These are phyloP conservation scores for Amanita subjunquillea DNA, from an alignment of 768 basidiomycete species.

Conservation along the genomic window DNA sequence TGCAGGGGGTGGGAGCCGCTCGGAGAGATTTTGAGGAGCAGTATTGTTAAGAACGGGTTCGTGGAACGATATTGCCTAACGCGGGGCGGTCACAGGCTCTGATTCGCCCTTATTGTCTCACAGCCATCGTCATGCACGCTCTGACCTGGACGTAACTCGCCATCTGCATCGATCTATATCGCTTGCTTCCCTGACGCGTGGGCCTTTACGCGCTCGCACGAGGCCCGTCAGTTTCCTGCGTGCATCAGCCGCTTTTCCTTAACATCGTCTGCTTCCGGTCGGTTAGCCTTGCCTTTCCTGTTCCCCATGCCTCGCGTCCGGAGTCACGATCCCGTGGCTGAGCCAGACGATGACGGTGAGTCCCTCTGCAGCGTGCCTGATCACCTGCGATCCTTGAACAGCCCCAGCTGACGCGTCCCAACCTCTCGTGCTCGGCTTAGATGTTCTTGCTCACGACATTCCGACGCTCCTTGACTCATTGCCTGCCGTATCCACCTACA, in stretches of 20 bases:
- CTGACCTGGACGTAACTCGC: neutral
- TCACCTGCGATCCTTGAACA: slow-evolving; percentile 17
- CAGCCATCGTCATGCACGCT: no score
- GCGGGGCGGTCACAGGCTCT: neutral
- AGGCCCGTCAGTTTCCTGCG: neutral
- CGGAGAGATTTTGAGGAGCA: slow-evolving; percentile 21
- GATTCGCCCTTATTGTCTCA: no score
- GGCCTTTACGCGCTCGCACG: slow-evolving; percentile 6
- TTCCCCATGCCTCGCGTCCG: slow-evolving; percentile 23
- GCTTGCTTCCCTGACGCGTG: neutral
- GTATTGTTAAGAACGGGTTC: slow-evolving; percentile 15
- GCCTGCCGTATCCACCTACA: slow-evolving; percentile 42
- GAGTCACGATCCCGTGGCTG: slow-evolving; percentile 15
- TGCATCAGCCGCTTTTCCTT: slow-evolving; percentile 8
- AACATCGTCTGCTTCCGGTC: slow-evolving; percentile 4
- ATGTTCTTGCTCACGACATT: slow-evolving; percentile 22
- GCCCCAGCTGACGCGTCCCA: neutral
- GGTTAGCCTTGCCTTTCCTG: slow-evolving; percentile 12
- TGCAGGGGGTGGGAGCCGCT: slow-evolving; percentile 41
- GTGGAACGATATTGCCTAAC: neutral
- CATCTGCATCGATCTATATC: slow-evolving; percentile 1
- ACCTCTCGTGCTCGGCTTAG: slow-evolving; percentile 12
- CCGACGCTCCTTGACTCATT: slow-evolving; percentile 45
- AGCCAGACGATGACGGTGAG: slow-evolving; percentile 17
- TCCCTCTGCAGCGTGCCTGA: slow-evolving; percentile 10